These are phyloP conservation scores for Alternaria sp. DNA, from an alignment of 2,329 filamentous ascomycete species.

Conservation along the genomic window DNA sequence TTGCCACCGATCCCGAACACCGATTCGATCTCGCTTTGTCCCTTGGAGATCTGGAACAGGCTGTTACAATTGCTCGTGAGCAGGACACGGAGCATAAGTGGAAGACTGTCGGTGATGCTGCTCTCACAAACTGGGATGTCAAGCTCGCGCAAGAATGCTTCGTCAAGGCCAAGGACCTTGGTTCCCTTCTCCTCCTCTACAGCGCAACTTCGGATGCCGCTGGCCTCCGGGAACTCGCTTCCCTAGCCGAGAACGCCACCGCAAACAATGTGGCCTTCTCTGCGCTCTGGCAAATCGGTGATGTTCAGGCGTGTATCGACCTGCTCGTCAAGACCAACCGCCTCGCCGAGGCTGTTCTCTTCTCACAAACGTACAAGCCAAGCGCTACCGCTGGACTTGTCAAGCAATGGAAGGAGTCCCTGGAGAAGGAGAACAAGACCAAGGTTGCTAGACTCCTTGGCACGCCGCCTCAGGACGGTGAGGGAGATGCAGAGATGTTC, in stretches of 20 bases:
- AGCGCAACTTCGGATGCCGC: slow-evolving; percentile 81
- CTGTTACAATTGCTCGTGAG: slow-evolving; percentile 80
- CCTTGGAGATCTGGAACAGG: slow-evolving; percentile 83
- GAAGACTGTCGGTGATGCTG: slow-evolving; percentile 95
- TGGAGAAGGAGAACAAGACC: slow-evolving; percentile 85
- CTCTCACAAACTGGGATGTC: slow-evolving; percentile 85
- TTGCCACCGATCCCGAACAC: slow-evolving; percentile 93
- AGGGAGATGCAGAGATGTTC: slow-evolving; percentile 79
- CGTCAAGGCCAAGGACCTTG: slow-evolving; percentile 85
- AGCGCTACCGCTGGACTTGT: slow-evolving; percentile 73
- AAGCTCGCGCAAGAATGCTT: slow-evolving; percentile 92
- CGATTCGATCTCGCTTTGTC: slow-evolving; percentile 91
- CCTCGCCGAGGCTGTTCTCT: slow-evolving; percentile 84
- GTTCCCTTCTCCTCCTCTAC: slow-evolving; percentile 85
- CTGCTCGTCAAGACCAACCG: slow-evolving; percentile 80
- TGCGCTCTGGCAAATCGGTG: slow-evolving; percentile 83
- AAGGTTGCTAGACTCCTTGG: slow-evolving; percentile 85
- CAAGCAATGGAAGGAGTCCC: slow-evolving; percentile 77
- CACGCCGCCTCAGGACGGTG: slow-evolving; percentile 70
- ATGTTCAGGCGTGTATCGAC: slow-evolving; percentile 80
- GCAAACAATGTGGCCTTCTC: slow-evolving; percentile 94
- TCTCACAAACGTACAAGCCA: slow-evolving; percentile 95
- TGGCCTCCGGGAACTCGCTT: slow-evolving; percentile 74
- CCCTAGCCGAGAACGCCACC: slow-evolving; percentile 75
- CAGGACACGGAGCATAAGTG: slow-evolving; percentile 95